phyloP scores from a whole-genome alignment of 1,284 basidiomycete species.

The Xanthoconium separans region DNA sequence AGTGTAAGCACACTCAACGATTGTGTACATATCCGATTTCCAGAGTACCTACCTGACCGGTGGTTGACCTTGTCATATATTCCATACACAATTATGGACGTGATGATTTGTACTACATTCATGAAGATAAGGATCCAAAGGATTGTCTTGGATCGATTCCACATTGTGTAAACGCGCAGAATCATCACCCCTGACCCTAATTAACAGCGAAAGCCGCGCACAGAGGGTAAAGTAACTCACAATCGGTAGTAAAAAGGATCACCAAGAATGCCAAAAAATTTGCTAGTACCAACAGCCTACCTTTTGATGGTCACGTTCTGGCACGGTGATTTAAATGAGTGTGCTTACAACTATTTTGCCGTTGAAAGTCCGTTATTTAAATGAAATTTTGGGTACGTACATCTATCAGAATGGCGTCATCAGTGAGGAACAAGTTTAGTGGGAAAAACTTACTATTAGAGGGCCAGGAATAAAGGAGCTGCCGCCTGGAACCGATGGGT shows the following conservation, averaged over 20 bases:
- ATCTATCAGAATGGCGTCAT: neutral
- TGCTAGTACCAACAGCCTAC: neutral
- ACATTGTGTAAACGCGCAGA: neutral
- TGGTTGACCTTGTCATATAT: neutral
- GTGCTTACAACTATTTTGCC: no score
- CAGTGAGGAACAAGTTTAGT: neutral
- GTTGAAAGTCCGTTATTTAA: neutral
- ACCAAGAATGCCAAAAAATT: neutral
- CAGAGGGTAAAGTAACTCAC: neutral
- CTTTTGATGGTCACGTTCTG: neutral
- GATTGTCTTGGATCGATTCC: neutral
- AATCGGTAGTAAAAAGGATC: neutral
- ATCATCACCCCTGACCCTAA: neutral
- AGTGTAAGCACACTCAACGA: no score
- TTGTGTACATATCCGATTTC: neutral
- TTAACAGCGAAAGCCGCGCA: neutral
- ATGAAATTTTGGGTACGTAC: neutral
- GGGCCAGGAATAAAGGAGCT: neutral
- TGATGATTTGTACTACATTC: neutral
- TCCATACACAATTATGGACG: neutral
- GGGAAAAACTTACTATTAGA: neutral
- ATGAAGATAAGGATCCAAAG: neutral
- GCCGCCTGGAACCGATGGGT: neutral
- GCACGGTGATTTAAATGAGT: neutral
- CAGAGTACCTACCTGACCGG: neutral